Evolutionary conservation across 345 rosid genomes (phyloP), one percentile per base, ranked within the genome.

Genomic region (Cochlearia excelsa): DNA sequence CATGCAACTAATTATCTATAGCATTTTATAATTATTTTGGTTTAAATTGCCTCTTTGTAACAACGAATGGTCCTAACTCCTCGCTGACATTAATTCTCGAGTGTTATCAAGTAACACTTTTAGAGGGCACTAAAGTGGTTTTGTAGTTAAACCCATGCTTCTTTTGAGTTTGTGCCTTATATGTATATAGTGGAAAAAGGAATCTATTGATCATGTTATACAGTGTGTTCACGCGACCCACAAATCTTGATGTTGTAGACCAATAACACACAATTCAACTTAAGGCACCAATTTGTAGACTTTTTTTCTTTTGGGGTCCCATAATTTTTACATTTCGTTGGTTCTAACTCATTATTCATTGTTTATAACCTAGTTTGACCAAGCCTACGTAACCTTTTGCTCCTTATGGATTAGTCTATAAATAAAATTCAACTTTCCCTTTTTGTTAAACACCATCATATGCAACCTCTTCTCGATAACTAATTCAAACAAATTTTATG

Each of bases 151-250:
- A 35, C 48, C 74, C 59, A 63, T 69, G 59, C 74, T 51, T 63
- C 68, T 43, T 34, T 50, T 56, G 63, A 56, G 69, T 63, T 26
- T 70, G 69, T 70, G 69, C 54, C 74, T 28, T 62, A 29, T 30
- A 59, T 63, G 50, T 62, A 29, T 30, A 59, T 63, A 56, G 74
- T 70, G 69, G 69, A 63, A 70, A 70, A 44, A 40, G 59, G 74
- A 63, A 70, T 70, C 74, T 63, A 63, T 54, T 56, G 68, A 4
- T 37, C 1, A 30, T 26, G 0, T 46, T 61, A 63, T 70, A 59
- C 59, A 50, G 69, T 16, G 3, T 57, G 74, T 70, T 70, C 48
- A 26, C 44, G 54, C 69, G 64, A 62, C 74, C 74, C 65, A 70
- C 74, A 70, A 57, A 43, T 70, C 65, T 57, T 49, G 41, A 31